Base-by-base conservation (phyloP, 169 alveolate genomes). In the Amoebophrya sp. region DNA sequence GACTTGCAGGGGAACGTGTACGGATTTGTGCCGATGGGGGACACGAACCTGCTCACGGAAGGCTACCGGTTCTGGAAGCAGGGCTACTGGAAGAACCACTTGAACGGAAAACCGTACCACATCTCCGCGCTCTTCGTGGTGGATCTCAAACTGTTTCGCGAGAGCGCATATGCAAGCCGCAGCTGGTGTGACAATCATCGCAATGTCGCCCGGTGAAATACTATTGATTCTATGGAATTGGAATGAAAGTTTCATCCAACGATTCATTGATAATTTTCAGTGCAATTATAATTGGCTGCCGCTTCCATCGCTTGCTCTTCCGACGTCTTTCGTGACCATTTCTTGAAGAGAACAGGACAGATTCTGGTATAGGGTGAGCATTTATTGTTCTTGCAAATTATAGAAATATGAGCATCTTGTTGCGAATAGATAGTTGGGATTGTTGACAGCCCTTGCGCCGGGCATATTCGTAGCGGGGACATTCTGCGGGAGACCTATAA, bases 1-100 rank as follows among this genome's bases (percentile, higher is more conserved):
- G 96, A 95, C 92, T 35, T 95, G 41, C 89, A 91, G 91, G 93
- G 47, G 89, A 91, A 91, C 41, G 93, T 88, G 55, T 91, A 91
- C 77, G 93, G 93, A 40, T 83, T 91, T n/a, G 91, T 88, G 18
- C 93, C 93, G 89, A 94, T 88, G 93, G 94, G 90, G 40, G 93
- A 94, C 47, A 90, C 94, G 89, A 95, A 94, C 90, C 92, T 55
- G n/a, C 93, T 25, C 92, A 95, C 96, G 32, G 95, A 94, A 90
- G 95, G 95, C 40, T 95, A 93, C 91, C 93, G 95, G 40, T 95
- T 95, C 92, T 95, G 97, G 97, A 91, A 94, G 88, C 93, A 93
- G 35, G 97, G 97, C 89, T 95, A 91, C 89, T 95, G 97, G 97
- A 90, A 91, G 66, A 91, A 94, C 89, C 95, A 93, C 40, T 66